phyloP scores from a whole-genome alignment of 495 filamentous ascomycete species.

The Tuber borchii region DNA sequence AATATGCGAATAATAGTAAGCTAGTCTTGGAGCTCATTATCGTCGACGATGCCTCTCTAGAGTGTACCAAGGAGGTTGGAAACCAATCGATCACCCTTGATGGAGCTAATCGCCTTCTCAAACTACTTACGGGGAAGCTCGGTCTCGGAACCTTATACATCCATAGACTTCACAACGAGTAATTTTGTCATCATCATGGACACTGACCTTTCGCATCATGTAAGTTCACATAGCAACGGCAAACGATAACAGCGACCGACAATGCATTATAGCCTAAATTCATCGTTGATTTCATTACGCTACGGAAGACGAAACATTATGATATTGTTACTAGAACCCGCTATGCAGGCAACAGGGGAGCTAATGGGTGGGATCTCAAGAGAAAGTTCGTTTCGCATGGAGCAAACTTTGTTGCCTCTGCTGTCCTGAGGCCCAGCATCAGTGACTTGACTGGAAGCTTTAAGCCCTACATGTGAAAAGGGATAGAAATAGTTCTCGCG shows the following conservation, averaged over 20 bases:
- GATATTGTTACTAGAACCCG: slow-evolving; percentile 96
- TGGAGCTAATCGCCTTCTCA: slow-evolving; percentile 62
- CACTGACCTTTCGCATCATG: slow-evolving; percentile 95
- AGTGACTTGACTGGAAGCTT: slow-evolving; percentile 94
- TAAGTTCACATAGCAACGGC: slow-evolving; percentile 30
- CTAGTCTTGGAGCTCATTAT: slow-evolving; percentile 96
- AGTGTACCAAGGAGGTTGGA: slow-evolving; percentile 84
- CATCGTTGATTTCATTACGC: slow-evolving; percentile 41
- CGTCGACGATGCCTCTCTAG: slow-evolving; percentile 90
- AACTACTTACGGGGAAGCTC: slow-evolving; percentile 84
- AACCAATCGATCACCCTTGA: slow-evolving; percentile 82
- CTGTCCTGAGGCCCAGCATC: slow-evolving; percentile 87
- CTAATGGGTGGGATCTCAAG: slow-evolving; percentile 96
- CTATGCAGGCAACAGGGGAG: slow-evolving; percentile 83
- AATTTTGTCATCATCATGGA: slow-evolving; percentile 99
- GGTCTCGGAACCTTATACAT: slow-evolving; percentile 96
- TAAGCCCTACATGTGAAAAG: slow-evolving; percentile 81
- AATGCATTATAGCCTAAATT: slow-evolving; percentile 33
- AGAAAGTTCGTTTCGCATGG: slow-evolving; percentile 84
- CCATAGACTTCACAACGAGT: slow-evolving; percentile 79
- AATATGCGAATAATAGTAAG: slow-evolving; percentile 52
- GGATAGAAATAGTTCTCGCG: slow-evolving; percentile 81
- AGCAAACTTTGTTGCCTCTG: slow-evolving; percentile 93
- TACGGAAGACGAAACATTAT: slow-evolving; percentile 54
- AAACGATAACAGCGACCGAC: neutral